Base-by-base conservation (phyloP, 208 protist species). In the Eutreptiella sp. region DNA sequence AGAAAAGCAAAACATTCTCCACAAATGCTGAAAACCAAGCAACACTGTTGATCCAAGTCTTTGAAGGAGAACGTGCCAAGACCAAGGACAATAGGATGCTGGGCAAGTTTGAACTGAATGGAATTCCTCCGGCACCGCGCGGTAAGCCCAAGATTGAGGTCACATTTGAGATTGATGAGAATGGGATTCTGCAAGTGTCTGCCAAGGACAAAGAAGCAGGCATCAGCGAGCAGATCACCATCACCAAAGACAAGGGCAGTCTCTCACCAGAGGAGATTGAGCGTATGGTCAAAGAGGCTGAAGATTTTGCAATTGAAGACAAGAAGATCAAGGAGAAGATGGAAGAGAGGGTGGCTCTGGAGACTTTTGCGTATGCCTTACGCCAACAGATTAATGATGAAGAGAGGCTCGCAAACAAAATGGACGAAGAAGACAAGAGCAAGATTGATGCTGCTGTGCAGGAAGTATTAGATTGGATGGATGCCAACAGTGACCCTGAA, bases 31-130 rank as follows among this genome's bases (percentile, higher is more conserved):
- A 72, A 23, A 63, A 72, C 11, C 58, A 64, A 53, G 5, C 58
- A 16, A 28, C 42, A 16, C 91, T 97, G 53, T 55, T 88, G 27
- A 95, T 97, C 67, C 53, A 66, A 31, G 46, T 98, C 14, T 97
- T 88, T 71, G 91, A 98, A 77, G 94, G 94, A 43, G 94, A 98
- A 76, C 77, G 92, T 36, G 58, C 76, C n/a, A 91, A 96, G 80
- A 95, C 92, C 45, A 93, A 94, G 72, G 88, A 96, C 75, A 95
- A 94, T 76, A 76, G 93, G 54, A 38, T 88, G 0, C 66, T 98
- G 11, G 94, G 92, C 39, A 88, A 90, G 63, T 97, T 98, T 53
- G 86, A 96, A 41, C 72, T 98, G 2, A 77, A 38, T 36, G 84
- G 73, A 38, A 94, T 98, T 42, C 81, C 87, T 26, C 79, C 91